A percentile compares a stretch with the other conserved stretches of the same genome.
Evolutionary conservation across 2,329 filamentous ascomycete genomes (phyloP).

Genomic region (Hysterium pulicare): DNA sequence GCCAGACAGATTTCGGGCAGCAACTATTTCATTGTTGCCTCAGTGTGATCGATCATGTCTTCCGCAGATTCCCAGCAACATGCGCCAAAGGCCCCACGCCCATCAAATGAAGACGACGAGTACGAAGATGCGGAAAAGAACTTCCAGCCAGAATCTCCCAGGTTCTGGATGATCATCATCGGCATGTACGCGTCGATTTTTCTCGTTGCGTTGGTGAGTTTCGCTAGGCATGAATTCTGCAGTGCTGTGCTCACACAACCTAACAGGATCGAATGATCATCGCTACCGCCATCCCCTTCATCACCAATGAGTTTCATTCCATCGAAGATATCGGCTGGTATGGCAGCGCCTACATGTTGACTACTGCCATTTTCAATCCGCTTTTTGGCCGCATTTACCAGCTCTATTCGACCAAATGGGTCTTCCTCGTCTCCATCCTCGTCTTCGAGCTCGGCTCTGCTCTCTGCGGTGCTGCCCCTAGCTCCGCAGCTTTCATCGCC

Average conservation of each 20-base stretch:
- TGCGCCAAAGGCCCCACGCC: not conserved
- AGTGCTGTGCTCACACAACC: too few relatives aligned
- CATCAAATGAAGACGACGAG: conserved; percentile 1
- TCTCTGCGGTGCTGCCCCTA: conserved; percentile 35
- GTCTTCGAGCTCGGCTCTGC: conserved; percentile 44
- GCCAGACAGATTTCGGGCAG: not conserved
- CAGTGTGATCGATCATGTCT: not conserved
- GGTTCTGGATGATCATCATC: conserved; percentile 20
- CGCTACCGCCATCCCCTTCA: conserved; percentile 44
- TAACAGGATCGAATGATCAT: conserved; percentile 31
- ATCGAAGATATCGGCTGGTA: conserved; percentile 50
- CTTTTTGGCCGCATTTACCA: conserved; percentile 40
- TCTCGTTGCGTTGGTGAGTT: conserved; percentile 5
- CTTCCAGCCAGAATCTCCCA: conserved; percentile 22
- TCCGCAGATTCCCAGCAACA: not conserved
- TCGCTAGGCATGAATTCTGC: too few relatives aligned
- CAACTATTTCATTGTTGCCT: not conserved
- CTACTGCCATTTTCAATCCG: conserved; percentile 2
- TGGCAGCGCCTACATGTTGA: conserved; percentile 29
- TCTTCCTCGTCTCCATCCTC: conserved; percentile 35
- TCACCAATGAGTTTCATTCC: conserved; percentile 45
- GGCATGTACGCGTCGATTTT: conserved; percentile 9
- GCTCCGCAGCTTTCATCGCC: conserved; percentile 42
- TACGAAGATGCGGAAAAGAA: conserved; percentile 18
- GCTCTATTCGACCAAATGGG: conserved; percentile 36